Evolutionary conservation across 352 stramenopile genomes (phyloP), one percentile per base, ranked within the genome.

Genomic region (Phytophthora hybrid): DNA sequence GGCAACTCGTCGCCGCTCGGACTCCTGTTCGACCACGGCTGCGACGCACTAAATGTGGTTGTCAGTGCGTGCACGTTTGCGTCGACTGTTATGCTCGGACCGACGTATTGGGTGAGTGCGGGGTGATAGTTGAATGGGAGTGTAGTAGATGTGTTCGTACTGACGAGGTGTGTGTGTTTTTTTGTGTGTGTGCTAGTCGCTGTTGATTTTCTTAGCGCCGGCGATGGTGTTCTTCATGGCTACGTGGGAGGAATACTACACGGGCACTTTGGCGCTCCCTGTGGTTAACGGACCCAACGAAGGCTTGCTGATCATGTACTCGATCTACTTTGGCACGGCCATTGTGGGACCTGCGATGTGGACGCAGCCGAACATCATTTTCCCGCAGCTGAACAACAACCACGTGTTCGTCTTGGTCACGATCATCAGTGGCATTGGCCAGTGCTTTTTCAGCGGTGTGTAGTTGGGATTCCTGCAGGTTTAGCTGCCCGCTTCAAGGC

Each of bases 211-310:
- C 66, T 78, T 87, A 18, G 77, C 80, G 29, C 93, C 73, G 68
- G 91, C 85, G 52, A 97, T 85, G 85, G 89, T 98, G 6, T 99
- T 99, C 77, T 99, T 98, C 71, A 94, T 99, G 79, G 92, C 94
- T 11, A 99, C 97, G n/a, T 99, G 97, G 98, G 98, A 99, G 77
- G 94, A 99, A 79, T 99, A 99, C 81, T 97, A 99, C 85, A 99
- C 94, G 0, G 96, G 97, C n/a, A 94, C 93, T 59, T 82, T 99
- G 11, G 91, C 98, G 29, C 81, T 99, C 39, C 97, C 97, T 8
- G 86, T 97, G 21, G 83, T 99, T 47, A 99, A 99, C 79, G 98
- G 97, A 68, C 97, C 98, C 7, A 98, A 93, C 65, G 97, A 99
- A 82, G 97, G 98, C 39, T 77, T 99, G 13, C 57, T 98, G 32